phyloP scores from a whole-genome alignment of 495 filamentous ascomycete genomes.

The Hypomontagnella monticulosa region DNA sequence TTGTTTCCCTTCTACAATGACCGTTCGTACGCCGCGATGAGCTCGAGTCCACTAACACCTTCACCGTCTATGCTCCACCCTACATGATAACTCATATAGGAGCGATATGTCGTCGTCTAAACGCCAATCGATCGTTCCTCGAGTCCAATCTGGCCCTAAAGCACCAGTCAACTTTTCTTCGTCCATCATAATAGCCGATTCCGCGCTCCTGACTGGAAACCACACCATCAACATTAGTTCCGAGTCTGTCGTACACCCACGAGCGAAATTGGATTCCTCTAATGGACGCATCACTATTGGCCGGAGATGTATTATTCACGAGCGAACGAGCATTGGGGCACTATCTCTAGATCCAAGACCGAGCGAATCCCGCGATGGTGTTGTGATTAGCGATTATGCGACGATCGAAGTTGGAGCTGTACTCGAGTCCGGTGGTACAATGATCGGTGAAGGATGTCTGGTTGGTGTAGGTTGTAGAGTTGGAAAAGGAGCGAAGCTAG shows the following conservation, averaged over 20 bases:
- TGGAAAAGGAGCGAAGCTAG: constrained; percentile 69
- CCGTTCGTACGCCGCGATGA: constrained; percentile 9
- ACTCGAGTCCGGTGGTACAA: constrained; percentile 66
- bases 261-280: constrained; percentile 72
- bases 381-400: constrained; percentile 65
- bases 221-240: constrained; percentile 75
- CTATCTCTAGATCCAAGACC: constrained; percentile 47
- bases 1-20: background rate
- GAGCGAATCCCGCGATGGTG: constrained; percentile 47
- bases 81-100: background rate
- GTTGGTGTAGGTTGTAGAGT: constrained; percentile 70
- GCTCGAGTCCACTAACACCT: constrained; percentile 10
- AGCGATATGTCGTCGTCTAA: constrained; percentile 54
- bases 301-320: constrained; percentile 77
- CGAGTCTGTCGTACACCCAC: constrained; percentile 84
- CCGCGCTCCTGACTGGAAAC: constrained; percentile 75
- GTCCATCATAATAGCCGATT: constrained; percentile 76
- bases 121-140: constrained; percentile 61
- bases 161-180: constrained; percentile 77
- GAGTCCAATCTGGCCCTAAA: constrained; percentile 59
- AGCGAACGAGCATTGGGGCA: constrained; percentile 71
- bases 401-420: constrained; percentile 69
- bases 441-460: constrained; percentile 68
- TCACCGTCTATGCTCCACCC: constrained; percentile 1
- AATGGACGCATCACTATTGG: constrained; percentile 78